These are phyloP conservation scores for Priceomyces melissophilus DNA, from an alignment of 805 yeast species.

Conservation along the genomic window DNA sequence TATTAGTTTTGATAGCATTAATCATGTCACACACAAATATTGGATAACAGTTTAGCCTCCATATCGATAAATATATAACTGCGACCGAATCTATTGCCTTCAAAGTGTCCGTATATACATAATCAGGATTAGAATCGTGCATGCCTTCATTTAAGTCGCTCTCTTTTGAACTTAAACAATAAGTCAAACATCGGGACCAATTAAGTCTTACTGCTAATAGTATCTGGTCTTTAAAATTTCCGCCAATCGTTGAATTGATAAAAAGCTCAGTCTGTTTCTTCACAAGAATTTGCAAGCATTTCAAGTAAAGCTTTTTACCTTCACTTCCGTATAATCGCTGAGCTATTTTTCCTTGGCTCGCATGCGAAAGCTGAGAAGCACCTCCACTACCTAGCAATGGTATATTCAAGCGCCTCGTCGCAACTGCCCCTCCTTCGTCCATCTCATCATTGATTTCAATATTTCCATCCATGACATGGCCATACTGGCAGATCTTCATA, in stretches of 20 bases:
- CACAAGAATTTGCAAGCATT: slow-evolving; percentile 50
- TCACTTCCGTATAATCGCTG: slow-evolving; percentile 43
- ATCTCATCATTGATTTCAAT: slow-evolving; percentile 79
- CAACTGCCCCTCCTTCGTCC: slow-evolving; percentile 48
- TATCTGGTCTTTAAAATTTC: slow-evolving; percentile 15
- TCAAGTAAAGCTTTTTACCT: slow-evolving; percentile 43
- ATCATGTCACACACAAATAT: slow-evolving; percentile 49
- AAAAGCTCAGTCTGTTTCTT: slow-evolving; percentile 38
- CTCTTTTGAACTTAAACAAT: slow-evolving; percentile 6
- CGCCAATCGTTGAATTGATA: slow-evolving; percentile 8
- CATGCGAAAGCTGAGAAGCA: slow-evolving; percentile 14
- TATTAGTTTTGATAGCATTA: slow-evolving; percentile 36
- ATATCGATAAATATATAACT: slow-evolving; percentile 50
- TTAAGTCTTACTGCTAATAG: slow-evolving; percentile 25
- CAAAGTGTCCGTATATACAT: slow-evolving; percentile 12
- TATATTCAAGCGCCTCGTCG: slow-evolving; percentile 54
- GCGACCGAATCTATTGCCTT: slow-evolving; percentile 28
- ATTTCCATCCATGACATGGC: slow-evolving; percentile 83
- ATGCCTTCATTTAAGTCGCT: slow-evolving; percentile 4
- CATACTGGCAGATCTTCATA: slow-evolving; percentile 78
- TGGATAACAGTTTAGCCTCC: slow-evolving; percentile 45
- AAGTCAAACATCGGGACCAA: slow-evolving; percentile 27
- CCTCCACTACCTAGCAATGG: slow-evolving; percentile 29
- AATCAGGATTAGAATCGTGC: no score
- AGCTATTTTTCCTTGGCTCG: slow-evolving; percentile 19